Conservation (phyloP, 495 filamentous ascomycete genomes). For the Collariella sp. region DNA sequence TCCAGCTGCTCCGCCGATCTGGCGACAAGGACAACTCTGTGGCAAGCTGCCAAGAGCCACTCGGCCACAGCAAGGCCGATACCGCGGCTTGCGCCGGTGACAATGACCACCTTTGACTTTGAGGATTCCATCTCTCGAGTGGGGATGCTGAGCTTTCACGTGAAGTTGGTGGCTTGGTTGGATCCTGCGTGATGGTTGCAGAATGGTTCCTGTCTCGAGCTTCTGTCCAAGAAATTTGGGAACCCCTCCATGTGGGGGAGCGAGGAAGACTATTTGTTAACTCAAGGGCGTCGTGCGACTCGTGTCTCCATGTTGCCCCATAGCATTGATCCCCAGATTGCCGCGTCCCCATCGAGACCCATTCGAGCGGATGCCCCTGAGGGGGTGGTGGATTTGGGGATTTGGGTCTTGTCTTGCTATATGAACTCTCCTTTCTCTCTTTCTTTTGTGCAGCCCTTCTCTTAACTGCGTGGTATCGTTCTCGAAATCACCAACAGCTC, state of each 20-base stretch:
- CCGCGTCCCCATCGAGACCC: not conserved
- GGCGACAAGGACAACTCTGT: constrained; percentile 70
- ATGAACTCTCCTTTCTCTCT: not conserved
- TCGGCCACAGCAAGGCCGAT: constrained; percentile 74
- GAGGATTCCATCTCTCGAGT: constrained; percentile 21
- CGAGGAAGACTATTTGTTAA: constrained; percentile 4
- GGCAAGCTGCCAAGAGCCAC: constrained; percentile 55
- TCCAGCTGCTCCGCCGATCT: constrained; percentile 60
- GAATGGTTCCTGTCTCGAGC: not conserved
- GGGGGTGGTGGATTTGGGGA: not conserved
- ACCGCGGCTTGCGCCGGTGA: constrained; percentile 65
- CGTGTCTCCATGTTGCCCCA: not conserved
- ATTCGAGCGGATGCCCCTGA: not conserved
- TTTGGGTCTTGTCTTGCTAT: not conserved
- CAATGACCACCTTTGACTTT: constrained; percentile 57
- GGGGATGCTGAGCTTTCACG: not conserved
- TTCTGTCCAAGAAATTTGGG: not conserved
- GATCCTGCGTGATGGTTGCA: not conserved
- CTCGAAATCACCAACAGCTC: not conserved
- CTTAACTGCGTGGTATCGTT: too few species aligned
- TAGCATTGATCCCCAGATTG: not conserved
- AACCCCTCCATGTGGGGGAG: constrained; percentile 13
- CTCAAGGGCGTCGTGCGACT: not conserved
- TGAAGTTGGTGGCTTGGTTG: not conserved
- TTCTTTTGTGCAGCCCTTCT: not conserved